Evolutionary conservation across 2,329 filamentous ascomycete species (phyloP).

Genomic region (Fusarium camptoceras): DNA sequence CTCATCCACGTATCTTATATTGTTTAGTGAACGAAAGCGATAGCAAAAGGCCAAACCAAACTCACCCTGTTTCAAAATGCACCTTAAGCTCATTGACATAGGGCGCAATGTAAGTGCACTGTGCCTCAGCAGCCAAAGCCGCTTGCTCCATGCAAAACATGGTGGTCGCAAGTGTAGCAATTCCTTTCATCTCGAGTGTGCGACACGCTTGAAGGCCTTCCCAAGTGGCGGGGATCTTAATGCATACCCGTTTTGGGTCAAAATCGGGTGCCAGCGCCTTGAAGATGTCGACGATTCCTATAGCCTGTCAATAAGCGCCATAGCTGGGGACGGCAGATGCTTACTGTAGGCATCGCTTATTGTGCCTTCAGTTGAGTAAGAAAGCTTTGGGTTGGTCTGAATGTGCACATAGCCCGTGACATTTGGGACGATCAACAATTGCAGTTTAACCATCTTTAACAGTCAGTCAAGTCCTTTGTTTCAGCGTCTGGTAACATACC

Average conservation of each 20-base stretch:
- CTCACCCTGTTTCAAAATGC: constrained; percentile 65
- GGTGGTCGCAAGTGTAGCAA: constrained; percentile 71
- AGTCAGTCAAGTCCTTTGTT: neutral
- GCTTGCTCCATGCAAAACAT: constrained; percentile 73
- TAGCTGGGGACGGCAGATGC: neutral
- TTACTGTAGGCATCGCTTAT: constrained; percentile 64
- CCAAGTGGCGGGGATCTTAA: constrained; percentile 73
- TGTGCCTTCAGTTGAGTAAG: constrained; percentile 62
- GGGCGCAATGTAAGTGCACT: constrained; percentile 72
- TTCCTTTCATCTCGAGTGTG: constrained; percentile 62
- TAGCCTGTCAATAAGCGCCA: neutral
- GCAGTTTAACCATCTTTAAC: constrained; percentile 66
- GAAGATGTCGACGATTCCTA: constrained; percentile 60
- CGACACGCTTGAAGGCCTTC: constrained; percentile 71
- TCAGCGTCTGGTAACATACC: constrained; percentile 48
- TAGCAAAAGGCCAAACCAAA: neutral
- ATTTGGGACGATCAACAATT: constrained; percentile 61
- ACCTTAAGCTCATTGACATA: constrained; percentile 75
- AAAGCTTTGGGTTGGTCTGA: constrained; percentile 69
- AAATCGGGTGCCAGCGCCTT: constrained; percentile 46
- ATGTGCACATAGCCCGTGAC: constrained; percentile 66
- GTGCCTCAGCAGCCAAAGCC: constrained; percentile 65
- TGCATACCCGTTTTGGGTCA: constrained; percentile 64
- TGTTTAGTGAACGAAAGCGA: neutral
- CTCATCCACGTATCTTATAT: constrained; percentile 59